These are phyloP conservation scores for Ustilago esculenta DNA, from an alignment of 1,284 basidiomycete species.

Conservation along the genomic window DNA sequence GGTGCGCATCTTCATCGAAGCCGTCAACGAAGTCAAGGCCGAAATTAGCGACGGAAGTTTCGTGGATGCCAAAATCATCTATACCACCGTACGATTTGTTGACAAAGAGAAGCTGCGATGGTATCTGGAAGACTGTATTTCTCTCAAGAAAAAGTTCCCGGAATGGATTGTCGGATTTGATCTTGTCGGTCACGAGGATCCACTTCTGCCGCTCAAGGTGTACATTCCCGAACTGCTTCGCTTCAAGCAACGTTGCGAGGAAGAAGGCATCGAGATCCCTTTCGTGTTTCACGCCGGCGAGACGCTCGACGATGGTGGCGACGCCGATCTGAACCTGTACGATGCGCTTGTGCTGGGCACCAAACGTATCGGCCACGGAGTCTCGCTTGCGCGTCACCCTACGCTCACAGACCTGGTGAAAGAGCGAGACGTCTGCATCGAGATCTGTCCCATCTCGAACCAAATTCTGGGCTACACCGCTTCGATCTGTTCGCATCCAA, in stretches of 20 bases:
- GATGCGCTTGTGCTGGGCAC: constrained; percentile 80
- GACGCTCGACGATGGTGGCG: constrained; percentile 76
- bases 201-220: constrained; percentile 73
- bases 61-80: constrained; percentile 69
- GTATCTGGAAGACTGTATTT: constrained; percentile 78
- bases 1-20: constrained; percentile 73
- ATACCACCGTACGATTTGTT: constrained; percentile 74
- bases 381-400: constrained; percentile 78
- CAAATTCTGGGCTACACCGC: constrained; percentile 50
- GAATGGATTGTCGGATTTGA: constrained; percentile 81
- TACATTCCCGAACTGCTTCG: constrained; percentile 75
- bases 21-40: constrained; percentile 70
- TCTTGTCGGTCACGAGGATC: constrained; percentile 80
- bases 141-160: constrained; percentile 78
- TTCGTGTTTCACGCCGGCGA: constrained; percentile 84
- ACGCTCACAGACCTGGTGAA: constrained; percentile 76
- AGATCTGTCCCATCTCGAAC: constrained; percentile 70
- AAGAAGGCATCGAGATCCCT: constrained; percentile 75
- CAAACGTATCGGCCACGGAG: constrained; percentile 81
- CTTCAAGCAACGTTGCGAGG: constrained; percentile 73
- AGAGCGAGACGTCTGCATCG: constrained; percentile 75
- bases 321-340: constrained; percentile 78
- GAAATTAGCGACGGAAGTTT: constrained; percentile 30
- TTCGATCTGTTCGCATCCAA: constrained; percentile 35
- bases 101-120: constrained; percentile 73